Base-by-base conservation (phyloP, 805 yeast genomes). In the Candida alai region DNA sequence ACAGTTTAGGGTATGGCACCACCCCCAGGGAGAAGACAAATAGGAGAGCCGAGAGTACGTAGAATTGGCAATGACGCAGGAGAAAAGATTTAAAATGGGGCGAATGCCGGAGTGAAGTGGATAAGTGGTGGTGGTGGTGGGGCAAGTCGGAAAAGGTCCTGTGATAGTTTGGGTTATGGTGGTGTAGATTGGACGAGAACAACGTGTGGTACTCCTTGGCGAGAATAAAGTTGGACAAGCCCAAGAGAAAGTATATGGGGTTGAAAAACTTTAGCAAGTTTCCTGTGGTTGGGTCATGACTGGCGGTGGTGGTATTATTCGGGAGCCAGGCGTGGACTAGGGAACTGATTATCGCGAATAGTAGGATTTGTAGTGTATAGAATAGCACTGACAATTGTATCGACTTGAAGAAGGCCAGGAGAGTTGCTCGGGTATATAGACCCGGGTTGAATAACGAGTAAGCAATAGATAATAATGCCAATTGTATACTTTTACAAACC, bases 401-500 rank as follows among this genome's bases (percentile, higher is more conserved):
- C 4, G 70, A 65, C 11, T 45, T 42, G 1, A 56, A 36, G 0
- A 68, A 70, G 41, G 56, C 60, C 19, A 47, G 38, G 5, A 30
- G 19, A 13, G 13, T 30, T 18, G 30, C 52, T 1, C 45, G 30
- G 20, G 52, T 48, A 21, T 60, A 51, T 19, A 71, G 44, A 5
- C 55, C 49, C 1, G 75, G 73, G 45, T 72, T 72, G 35, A 60
- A 67, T 10, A 70, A 48, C 2, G 72, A 66, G 18, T 78, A 48
- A 39, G 64, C 72, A 2, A 64, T 62, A 4, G 80, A 79, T 6
- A 74, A 49, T 6, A 73, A 29, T 0, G 77, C 71, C 24, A 78
- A 54, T 53, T 76, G 80, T 17, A 71, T 43, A 0, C 83, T 82
- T 11, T 80, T 56, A 6, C 70, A 37, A n/a, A 76, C 60, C 0